A percentile compares a stretch with the other conserved stretches of the same genome.
These are phyloP conservation scores for Solanum verrucosum DNA, from an alignment of 257 asterid species.

Conservation along the genomic window DNA sequence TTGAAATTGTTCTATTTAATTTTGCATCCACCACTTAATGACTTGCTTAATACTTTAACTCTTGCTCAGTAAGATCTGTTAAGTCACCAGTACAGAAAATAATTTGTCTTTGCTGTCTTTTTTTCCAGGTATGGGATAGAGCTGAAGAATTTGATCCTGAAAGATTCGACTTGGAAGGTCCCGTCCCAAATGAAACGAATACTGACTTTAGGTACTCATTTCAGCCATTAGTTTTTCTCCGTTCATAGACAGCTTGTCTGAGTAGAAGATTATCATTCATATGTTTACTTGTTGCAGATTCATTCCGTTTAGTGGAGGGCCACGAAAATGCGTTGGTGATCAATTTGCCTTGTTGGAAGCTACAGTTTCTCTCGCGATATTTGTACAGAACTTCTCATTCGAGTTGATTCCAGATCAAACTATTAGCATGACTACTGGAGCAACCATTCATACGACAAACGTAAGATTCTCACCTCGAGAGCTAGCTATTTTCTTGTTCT, in stretches of 20 bases:
- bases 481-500: not conserved
- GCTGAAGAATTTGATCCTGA: constrained; percentile 86
- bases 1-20: too few species aligned
- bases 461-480: constrained; percentile 28
- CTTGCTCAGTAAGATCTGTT: too few species aligned
- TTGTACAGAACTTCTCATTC: constrained; percentile 57
- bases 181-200: constrained; percentile 81
- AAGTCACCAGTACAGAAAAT: too few species aligned
- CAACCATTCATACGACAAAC: constrained; percentile 92
- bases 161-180: constrained; percentile 64
- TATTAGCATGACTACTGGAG: constrained; percentile 93
- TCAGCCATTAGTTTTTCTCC: not conserved
- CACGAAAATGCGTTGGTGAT: constrained; percentile 95
- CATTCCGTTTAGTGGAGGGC: constrained; percentile 95
- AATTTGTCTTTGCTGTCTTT: too few species aligned
- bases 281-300: constrained; percentile 32
- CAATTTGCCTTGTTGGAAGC: constrained; percentile 95
- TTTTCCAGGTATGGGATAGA: constrained; percentile 77
- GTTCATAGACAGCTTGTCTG: not conserved
- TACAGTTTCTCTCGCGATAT: constrained; percentile 58
- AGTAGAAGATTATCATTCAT: not conserved
- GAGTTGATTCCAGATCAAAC: constrained; percentile 81
- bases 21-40: too few species aligned
- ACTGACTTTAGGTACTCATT: constrained; percentile 63
- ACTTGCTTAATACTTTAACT: too few species aligned